Evolutionary conservation across 371 early-diverging fungal genomes (phyloP).

Genomic region (Mucor racemosus): DNA sequence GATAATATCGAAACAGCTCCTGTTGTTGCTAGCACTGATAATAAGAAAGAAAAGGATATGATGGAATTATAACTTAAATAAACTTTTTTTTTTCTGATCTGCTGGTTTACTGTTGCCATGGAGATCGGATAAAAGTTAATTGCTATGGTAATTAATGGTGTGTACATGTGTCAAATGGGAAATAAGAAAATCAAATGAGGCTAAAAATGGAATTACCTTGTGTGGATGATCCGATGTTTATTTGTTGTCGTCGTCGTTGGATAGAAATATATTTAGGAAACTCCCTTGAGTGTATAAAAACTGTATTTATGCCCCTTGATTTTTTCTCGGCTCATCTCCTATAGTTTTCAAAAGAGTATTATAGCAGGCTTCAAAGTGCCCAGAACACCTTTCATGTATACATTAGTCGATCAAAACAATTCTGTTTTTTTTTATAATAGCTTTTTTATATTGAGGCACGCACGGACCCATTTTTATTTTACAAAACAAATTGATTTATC

Average conservation of each 20-base stretch:
- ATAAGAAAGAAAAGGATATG: constrained; percentile 11
- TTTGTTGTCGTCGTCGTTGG: not conserved
- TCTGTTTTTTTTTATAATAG: not conserved
- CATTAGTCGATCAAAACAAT: not conserved
- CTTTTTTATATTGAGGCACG: not conserved
- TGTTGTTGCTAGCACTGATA: not conserved
- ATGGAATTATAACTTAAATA: constrained; percentile 9
- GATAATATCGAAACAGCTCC: not conserved
- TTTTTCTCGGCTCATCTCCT: constrained; percentile 8
- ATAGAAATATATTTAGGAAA: not conserved
- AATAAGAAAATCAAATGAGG: not conserved
- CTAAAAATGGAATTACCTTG: constrained; percentile 1
- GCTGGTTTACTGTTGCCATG: not conserved
- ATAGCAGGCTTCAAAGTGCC: constrained; percentile 1
- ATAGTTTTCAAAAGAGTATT: not conserved
- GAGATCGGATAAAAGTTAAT: not conserved
- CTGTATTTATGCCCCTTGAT: not conserved
- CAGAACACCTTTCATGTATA: not conserved
- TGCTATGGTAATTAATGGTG: not conserved
- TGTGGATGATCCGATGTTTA: constrained; percentile 6
- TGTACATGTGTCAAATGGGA: not conserved
- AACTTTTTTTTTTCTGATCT: constrained; percentile 2
- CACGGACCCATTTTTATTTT: constrained; percentile 2
- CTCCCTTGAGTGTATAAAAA: not conserved
- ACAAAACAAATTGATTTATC: not conserved